Base-by-base conservation (phyloP, 2,329 filamentous ascomycete genomes). In the Ophiostoma sp. region DNA sequence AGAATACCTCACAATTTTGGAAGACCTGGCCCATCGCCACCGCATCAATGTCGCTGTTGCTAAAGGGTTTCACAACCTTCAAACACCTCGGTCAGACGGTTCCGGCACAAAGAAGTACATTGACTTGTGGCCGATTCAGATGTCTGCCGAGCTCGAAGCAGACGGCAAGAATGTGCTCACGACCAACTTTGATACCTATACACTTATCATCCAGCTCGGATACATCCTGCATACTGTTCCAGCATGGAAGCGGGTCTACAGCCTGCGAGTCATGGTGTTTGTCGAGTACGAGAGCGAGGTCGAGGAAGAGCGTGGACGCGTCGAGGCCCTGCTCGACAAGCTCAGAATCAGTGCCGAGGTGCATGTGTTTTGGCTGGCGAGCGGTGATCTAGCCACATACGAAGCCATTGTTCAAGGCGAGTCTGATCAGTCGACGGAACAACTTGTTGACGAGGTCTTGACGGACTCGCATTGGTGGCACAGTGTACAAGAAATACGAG, bases 101-200 rank as follows among this genome's bases (percentile, higher is more conserved):
- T 63, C 60, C 14, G 40, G 38, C 60, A 63, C 60, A 7, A 65
- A 65, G 75, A 91, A 87, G 74, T 94, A 89, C 74, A 91, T 96
- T 70, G 92, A 96, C 74, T 79, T 96, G 4, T 96, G 92, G 92
- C 92, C 92, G 0, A 95, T 96, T 67, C 93, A 96, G 72, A 96
- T 96, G 91, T 94, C 92, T 5, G 92, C 92, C 0, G 91, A 94
- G 73, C 85, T 95, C 45, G 85, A 87, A 0, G 82, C 89, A 0
- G 87, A 89, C 71, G 84, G 83, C 0, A 85, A 87, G 74, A 87
- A 83, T 71, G 82, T 95, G 5, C 77, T 94, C 67, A 96, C 92
- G 0, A 95, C 91, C 0, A 96, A 96, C 72, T 96, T 96, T 76
- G 92, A 96, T 76, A 96, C 92, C 0, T 96, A 89, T 74, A 88